Percentiles rank a stretch among this genome's conserved stretches.
phyloP scores from a whole-genome alignment of 371 early-diverging fungal genomes.

The Mortierella sp. region DNA sequence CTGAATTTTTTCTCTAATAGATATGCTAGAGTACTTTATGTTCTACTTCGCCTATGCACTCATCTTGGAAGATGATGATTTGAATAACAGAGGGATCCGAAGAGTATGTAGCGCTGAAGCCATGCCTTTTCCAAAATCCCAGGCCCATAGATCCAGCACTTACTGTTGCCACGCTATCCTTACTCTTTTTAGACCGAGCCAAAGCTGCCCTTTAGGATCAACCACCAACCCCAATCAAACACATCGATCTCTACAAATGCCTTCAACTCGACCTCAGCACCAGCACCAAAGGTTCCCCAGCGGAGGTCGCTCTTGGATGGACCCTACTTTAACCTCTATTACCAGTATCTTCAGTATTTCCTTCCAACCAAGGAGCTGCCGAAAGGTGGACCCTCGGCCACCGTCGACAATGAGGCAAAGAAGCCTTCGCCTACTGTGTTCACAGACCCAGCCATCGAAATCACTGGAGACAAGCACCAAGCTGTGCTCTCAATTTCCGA shows the following conservation, averaged over 20 bases:
- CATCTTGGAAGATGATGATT: conserved; percentile 48
- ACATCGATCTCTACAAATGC: background rate
- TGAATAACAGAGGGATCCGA: conserved; percentile 33
- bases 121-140: background rate
- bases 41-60: conserved; percentile 53
- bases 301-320: conserved; percentile 42
- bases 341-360: conserved; percentile 44
- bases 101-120: conserved; percentile 15
- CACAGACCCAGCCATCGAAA: conserved; percentile 35
- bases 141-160: background rate
- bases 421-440: conserved; percentile 23
- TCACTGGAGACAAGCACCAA: conserved; percentile 30
- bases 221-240: conserved; percentile 10
- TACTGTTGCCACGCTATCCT: background rate
- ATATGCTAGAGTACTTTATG: conserved; percentile 51
- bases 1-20: conserved; percentile 4
- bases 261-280: conserved; percentile 23
- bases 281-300: conserved; percentile 20
- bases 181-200: conserved; percentile 35
- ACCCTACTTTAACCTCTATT: conserved; percentile 41
- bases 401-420: background rate
- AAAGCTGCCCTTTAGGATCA: conserved; percentile 42
- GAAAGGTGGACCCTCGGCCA: background rate
- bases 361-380: conserved; percentile 35
- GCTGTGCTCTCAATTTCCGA: conserved; percentile 44